Evolutionary conservation across 805 yeast genomes (phyloP).

Genomic region (Candida insectalens): DNA sequence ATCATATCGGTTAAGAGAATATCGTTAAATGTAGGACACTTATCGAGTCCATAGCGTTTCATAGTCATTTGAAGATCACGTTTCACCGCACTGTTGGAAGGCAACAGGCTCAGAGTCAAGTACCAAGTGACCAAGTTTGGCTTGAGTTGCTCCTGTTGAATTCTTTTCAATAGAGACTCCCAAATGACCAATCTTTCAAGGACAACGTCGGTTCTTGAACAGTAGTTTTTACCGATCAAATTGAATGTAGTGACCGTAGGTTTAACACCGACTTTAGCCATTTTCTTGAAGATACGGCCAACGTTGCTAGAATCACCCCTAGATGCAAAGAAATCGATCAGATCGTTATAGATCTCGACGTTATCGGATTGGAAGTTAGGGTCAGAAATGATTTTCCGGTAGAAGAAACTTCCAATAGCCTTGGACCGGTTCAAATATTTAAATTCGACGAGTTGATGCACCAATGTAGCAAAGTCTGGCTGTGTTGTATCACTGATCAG

Average conservation of each 20-base stretch:
- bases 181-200: conserved; percentile 11
- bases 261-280: conserved; percentile 15
- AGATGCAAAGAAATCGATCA: conserved; percentile 27
- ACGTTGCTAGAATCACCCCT: conserved; percentile 31
- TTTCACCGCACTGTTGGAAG: conserved; percentile 5
- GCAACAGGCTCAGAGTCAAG: conserved; percentile 12
- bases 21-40: conserved; percentile 8
- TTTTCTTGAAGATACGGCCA: conserved; percentile 29
- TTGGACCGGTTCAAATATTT: conserved; percentile 10
- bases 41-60: background rate
- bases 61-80: conserved; percentile 8
- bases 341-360: conserved; percentile 8
- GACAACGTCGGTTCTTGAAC: conserved; percentile 5
- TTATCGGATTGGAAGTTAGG: conserved; percentile 3
- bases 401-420: conserved; percentile 9
- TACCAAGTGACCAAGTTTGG: conserved; percentile 15
- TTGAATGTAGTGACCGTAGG: conserved; percentile 16
- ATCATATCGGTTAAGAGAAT: conserved; percentile 12
- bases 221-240: conserved; percentile 13
- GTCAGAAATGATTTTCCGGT: conserved; percentile 5
- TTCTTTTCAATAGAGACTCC: conserved; percentile 8
- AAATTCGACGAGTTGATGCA: conserved; percentile 9
- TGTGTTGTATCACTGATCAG: conserved; percentile 3
- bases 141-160: conserved; percentile 7
- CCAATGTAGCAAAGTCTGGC: conserved; percentile 4